Evolutionary conservation across 2,329 filamentous ascomycete genomes (phyloP).

Genomic region (Mycosphaerella arachidis): DNA sequence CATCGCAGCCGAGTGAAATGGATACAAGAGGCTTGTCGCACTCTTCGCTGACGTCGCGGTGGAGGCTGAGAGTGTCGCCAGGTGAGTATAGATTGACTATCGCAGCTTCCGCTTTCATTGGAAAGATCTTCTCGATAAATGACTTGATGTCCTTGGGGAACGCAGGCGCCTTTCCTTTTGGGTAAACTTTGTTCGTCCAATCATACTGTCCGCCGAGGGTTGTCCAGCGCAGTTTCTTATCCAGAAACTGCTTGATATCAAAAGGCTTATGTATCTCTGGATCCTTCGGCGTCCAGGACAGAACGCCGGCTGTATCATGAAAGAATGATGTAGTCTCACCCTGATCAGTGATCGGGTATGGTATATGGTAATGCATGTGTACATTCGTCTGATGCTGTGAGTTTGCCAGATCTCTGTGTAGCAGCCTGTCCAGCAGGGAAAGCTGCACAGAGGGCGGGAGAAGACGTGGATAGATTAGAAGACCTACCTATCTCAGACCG

Average conservation of each 20-base stretch:
- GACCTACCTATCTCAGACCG: conserved; percentile 49
- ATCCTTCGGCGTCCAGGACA: conserved; percentile 57
- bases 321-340: conserved; percentile 50
- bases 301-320: conserved; percentile 39
- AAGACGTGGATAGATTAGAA: conserved; percentile 71
- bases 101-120: conserved; percentile 78
- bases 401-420: conserved; percentile 73
- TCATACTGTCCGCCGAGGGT: conserved; percentile 95
- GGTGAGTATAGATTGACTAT: conserved; percentile 93
- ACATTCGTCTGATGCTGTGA: conserved; percentile 79
- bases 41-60: conserved; percentile 88
- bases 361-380: conserved; percentile 72
- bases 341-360: conserved; percentile 49
- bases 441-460: conserved; percentile 66
- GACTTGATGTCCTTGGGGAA: conserved; percentile 71
- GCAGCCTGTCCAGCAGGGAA: conserved; percentile 64
- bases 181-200: conserved; percentile 85
- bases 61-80: conserved; percentile 84
- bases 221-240: conserved; percentile 83
- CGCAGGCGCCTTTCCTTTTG: conserved; percentile 58
- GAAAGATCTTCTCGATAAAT: conserved; percentile 68
- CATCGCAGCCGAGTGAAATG: conserved; percentile 84
- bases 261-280: conserved; percentile 70
- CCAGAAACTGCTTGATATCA: conserved; percentile 63
- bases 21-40: conserved; percentile 75